Evolutionary conservation across 768 basidiomycete genomes (phyloP).

Genomic region (Ramaria sp.): DNA sequence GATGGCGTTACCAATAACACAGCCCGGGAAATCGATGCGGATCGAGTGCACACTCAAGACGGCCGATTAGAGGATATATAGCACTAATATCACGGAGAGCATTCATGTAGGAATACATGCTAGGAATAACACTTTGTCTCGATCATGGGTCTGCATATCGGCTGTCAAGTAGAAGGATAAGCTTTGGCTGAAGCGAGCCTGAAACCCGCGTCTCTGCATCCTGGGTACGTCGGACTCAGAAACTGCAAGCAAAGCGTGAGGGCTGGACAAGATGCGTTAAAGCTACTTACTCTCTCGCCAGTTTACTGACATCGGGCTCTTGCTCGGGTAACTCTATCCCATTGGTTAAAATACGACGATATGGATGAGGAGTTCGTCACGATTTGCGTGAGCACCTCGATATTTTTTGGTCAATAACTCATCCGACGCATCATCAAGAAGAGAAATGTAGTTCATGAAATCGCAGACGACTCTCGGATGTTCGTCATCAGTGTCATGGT

Average conservation of each 20-base stretch:
- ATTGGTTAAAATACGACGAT: conserved; percentile 11
- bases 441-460: conserved; percentile 44
- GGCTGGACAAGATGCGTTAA: too few species aligned
- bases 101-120: conserved; percentile 41
- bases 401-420: conserved; percentile 8
- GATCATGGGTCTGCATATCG: conserved; percentile 32
- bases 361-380: conserved; percentile 21
- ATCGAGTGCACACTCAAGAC: conserved; percentile 48
- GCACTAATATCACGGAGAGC: conserved; percentile 45
- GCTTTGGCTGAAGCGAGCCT: conserved; percentile 27
- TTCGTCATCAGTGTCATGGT: conserved; percentile 42
- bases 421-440: conserved; percentile 14
- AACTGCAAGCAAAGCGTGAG: conserved; percentile 17
- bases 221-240: conserved; percentile 27
- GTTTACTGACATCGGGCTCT: conserved; percentile 19
- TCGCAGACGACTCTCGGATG: conserved; percentile 57
- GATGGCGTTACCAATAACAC: conserved; percentile 39
- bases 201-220: conserved; percentile 30
- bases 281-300: conserved; percentile 25
- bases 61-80: conserved; percentile 37
- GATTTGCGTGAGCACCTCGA: conserved; percentile 15
- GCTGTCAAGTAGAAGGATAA: conserved; percentile 32
- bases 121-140: conserved; percentile 26
- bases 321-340: conserved; percentile 16
- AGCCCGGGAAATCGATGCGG: conserved; percentile 40